Evolutionary conservation across 2,329 filamentous ascomycete species (phyloP), one percentile per base, ranked within the genome.

Genomic region (Monilinia fructigena): DNA sequence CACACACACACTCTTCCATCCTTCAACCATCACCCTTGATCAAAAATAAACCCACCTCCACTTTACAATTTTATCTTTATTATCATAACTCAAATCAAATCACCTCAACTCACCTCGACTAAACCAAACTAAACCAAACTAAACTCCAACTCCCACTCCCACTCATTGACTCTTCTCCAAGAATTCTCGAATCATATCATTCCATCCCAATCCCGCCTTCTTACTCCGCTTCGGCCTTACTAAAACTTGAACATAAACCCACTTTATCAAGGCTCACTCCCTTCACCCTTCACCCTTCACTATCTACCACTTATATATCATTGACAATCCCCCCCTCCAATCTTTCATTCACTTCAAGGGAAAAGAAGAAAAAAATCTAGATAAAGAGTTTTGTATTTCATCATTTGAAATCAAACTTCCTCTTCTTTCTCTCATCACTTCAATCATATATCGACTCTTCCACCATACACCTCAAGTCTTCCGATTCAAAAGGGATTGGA

Each of bases 271-370:
- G 42, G 73, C 76, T 35, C 14, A 16, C 14, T 20, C 2, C 6
- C 45, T 48, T 42, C 55, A 70, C 66, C 75, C 75, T n/a, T 20
- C 72, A 60, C 56, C n/a, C n/a, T n/a, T n/a, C n/a, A n/a, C n/a
- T 45, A 14, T 31, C 16, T 10, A 53, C 26, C 42, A 47, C 42
- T 18, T 59, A 59, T 59, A 59, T 59, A 59, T 59, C 42, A 48
- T 26, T n/a, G 18, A 59, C 42, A 61, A 61, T 73, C 74, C 78
- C 78, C 74, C 70, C 78, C 78, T 74, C 52, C 47, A 59, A 0
- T 18, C 18, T 23, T 48, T 12, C 28, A 31, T 48, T 42, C 56
- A 11, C 56, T 28, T 18, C 23, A 3, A 12, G 5, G 14, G 23
- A 20, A 20, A 35, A 47, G 48, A 35, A 48, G 28, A 8, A 40